Conservation (phyloP, 306 rosid genomes). For the Cucurbita moschata region DNA sequence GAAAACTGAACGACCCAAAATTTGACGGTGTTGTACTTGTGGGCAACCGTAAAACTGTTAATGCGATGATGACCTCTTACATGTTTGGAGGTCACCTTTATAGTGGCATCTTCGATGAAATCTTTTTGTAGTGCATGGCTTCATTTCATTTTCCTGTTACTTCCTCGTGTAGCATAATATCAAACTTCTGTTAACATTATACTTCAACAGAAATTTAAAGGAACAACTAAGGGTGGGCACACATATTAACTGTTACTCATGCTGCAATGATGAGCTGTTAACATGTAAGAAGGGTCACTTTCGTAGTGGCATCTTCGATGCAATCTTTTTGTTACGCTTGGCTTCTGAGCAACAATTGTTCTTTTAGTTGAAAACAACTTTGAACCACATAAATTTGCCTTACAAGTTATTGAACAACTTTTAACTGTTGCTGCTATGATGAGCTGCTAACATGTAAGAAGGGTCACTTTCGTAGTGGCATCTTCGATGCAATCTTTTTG, state of each 20-base stretch:
- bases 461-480: conserved; percentile 11
- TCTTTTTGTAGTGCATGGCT: no score
- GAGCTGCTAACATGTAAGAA: conserved; percentile 34
- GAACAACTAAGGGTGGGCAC: background rate
- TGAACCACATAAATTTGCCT: background rate
- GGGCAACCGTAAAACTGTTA: no score
- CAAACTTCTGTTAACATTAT: background rate
- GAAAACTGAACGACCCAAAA: no score
- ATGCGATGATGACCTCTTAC: no score
- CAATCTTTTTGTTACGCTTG: conserved; percentile 68
- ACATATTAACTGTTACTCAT: background rate
- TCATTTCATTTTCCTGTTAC: no score
- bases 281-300: conserved; percentile 34
- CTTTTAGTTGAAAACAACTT: background rate
- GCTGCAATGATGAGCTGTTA: background rate
- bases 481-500: conserved; percentile 47
- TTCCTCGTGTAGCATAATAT: background rate
- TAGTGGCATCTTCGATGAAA: no score
- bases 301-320: conserved; percentile 30
- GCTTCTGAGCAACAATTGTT: conserved; percentile 54
- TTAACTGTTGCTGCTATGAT: no score
- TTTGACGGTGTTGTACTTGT: no score
- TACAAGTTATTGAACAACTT: no score
- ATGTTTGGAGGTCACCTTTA: no score
- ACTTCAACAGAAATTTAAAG: no score